These are phyloP conservation scores for Thalassiosira ordinaria DNA, from an alignment of 352 stramenopile species.

Conservation along the genomic window DNA sequence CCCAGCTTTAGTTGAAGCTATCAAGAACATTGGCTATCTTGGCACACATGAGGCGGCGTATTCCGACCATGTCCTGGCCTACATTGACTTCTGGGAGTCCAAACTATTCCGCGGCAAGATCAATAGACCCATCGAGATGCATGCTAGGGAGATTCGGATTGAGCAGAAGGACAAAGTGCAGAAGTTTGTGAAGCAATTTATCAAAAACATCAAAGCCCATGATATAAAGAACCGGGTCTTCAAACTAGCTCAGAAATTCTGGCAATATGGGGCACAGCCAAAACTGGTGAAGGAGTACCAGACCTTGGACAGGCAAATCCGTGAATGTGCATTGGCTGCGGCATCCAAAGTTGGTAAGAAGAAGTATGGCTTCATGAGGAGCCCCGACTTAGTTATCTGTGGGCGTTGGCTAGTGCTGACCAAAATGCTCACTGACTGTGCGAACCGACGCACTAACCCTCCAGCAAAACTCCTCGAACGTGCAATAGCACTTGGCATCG, in stretches of 20 bases:
- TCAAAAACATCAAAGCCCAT: not conserved
- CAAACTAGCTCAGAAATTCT: not conserved
- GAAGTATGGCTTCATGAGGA: too few species aligned
- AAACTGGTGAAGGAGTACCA: too few species aligned
- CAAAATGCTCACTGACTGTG: too few species aligned
- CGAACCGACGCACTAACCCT: too few species aligned
- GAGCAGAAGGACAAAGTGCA: not conserved
- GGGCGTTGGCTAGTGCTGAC: too few species aligned
- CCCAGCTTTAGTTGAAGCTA: not conserved
- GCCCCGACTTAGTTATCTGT: too few species aligned
- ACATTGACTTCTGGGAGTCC: not conserved
- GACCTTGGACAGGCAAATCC: too few species aligned
- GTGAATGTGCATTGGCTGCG: too few species aligned
- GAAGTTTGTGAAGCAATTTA: not conserved
- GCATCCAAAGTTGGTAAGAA: too few species aligned
- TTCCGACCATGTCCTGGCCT: not conserved
- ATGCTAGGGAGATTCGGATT: not conserved
- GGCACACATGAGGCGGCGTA: not conserved
- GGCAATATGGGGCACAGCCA: not conserved
- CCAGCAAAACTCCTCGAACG: too few species aligned
- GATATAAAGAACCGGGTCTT: not conserved
- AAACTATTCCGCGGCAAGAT: not conserved
- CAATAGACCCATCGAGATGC: not conserved
- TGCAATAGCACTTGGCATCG: too few species aligned
- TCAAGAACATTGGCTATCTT: not conserved